Conservation (phyloP, 129 eudicot species). For the Ambrosia trifida region DNA sequence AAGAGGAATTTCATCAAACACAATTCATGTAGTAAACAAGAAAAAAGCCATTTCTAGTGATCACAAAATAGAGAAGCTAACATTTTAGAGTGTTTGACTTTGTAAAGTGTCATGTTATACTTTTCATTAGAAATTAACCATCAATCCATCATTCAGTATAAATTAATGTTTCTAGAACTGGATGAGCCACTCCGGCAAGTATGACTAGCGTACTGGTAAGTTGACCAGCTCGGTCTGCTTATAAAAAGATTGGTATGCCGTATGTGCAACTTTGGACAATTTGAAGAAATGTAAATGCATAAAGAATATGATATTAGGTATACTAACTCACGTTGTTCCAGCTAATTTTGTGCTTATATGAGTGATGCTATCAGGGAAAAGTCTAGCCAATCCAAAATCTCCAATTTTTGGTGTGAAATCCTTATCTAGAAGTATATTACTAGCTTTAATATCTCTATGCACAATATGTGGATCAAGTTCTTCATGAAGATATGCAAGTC, state of each 20-base stretch:
- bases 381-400: conserved; percentile 96
- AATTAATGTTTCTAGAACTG: neutral
- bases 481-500: conserved; percentile 92
- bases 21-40: neutral
- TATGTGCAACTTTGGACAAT: neutral
- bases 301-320: conserved; percentile 10
- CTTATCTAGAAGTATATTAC: conserved; percentile 78
- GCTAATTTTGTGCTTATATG: conserved; percentile 89
- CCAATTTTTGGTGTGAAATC: conserved; percentile 85
- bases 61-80: conserved; percentile 10
- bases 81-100: conserved; percentile 2
- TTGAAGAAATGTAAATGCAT: neutral
- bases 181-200: no score
- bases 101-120: neutral
- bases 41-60: neutral
- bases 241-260: neutral
- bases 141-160: neutral
- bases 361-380: conserved; percentile 87
- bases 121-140: neutral
- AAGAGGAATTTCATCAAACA: conserved; percentile 10
- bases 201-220: no score
- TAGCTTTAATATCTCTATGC: conserved; percentile 93
- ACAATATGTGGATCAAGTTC: conserved; percentile 88
- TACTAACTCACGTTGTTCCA: conserved; percentile 80
- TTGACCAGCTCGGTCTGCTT: no score